Evolutionary conservation across 352 stramenopile species (phyloP), one percentile per base, ranked within the genome.

Genomic region (Globisporangium carolinianum): DNA sequence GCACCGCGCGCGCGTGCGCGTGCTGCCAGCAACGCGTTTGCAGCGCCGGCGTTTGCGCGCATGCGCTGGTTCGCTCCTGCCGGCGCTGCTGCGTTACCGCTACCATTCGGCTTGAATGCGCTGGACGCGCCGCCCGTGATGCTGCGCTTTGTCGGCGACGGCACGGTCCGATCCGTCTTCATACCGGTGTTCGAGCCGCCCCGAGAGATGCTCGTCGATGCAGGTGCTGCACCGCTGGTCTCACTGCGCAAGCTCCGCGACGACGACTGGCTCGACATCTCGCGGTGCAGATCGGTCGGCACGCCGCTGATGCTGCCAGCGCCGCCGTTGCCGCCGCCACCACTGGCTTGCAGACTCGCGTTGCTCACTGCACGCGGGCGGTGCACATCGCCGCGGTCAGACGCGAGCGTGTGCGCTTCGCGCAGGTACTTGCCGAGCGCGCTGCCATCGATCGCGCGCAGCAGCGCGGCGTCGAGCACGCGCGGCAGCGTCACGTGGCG

Each of bases 11-110:
- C 83, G 51, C 83, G 71, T 12, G 79, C 83, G 60, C 83, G 67
- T 18, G 83, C 83, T 24, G 83, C 83, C 52, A 93, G 73, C 32
- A 93, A 60, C 6, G 83, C 83, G 47, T 84, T 93, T 1, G 81
- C 71, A 39, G 83, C 83, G 37, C 72, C 79, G 24, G 72, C 62
- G 55, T 68, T 78, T 0, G 56, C 68, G 49, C 79, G 71, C 59
- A 89, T 74, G 50, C 78, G 68, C 24, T 51, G 54, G 47, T 55
- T 60, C 8, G 46, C 54, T 32, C 24, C 24, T 59, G 9, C 51
- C 49, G 11, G 7, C 4, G 52, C n/a, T 42, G 66, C 35, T 15
- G 46, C 45, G 4, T 60, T 65, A 42, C 47, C 66, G 35, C 68
- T 71, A 2, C 54, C 57, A 32, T 32, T 32, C 38, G 67, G 52